Conservation (phyloP, 2,329 filamentous ascomycete genomes). For the Pseudogymnoascus sp. region DNA sequence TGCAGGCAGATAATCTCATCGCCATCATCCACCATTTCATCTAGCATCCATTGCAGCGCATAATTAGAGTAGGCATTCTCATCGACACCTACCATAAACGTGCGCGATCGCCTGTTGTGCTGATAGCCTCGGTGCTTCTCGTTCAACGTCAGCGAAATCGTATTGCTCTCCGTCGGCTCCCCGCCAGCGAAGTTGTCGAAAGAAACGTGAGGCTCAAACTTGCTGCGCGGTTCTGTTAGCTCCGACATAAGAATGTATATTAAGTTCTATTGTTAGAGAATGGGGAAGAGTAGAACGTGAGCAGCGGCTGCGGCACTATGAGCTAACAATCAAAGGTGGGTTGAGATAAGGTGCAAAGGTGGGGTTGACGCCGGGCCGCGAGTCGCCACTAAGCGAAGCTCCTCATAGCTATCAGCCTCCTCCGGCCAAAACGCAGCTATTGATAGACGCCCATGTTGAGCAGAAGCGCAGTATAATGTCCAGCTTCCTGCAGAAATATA, state of each 20-base stretch:
- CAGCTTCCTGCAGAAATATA: background rate
- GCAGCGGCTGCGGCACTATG: background rate
- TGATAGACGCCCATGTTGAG: background rate
- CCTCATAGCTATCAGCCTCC: conserved; percentile 18
- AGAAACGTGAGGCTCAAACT: conserved; percentile 61
- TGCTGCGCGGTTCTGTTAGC: conserved; percentile 29
- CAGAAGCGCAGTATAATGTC: background rate
- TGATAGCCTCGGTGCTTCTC: conserved; percentile 66
- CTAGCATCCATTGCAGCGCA: conserved; percentile 65
- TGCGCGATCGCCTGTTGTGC: conserved; percentile 58
- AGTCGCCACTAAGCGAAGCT: conserved; percentile 2
- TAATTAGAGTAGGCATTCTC: conserved; percentile 70
- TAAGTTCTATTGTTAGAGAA: background rate
- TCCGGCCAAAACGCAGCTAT: background rate
- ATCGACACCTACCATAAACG: conserved; percentile 65
- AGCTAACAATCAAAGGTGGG: conserved; percentile 7
- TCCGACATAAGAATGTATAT: conserved; percentile 4
- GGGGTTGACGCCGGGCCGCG: background rate
- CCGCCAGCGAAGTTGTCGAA: conserved; percentile 66
- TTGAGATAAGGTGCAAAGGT: conserved; percentile 8
- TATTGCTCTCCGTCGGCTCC: conserved; percentile 49
- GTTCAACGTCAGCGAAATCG: conserved; percentile 60
- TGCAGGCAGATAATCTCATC: conserved; percentile 68
- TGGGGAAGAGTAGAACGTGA: background rate
- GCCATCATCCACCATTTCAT: conserved; percentile 69